phyloP scores from a whole-genome alignment of 1,139 yeast species.

The Kodamaea ohmeri region DNA sequence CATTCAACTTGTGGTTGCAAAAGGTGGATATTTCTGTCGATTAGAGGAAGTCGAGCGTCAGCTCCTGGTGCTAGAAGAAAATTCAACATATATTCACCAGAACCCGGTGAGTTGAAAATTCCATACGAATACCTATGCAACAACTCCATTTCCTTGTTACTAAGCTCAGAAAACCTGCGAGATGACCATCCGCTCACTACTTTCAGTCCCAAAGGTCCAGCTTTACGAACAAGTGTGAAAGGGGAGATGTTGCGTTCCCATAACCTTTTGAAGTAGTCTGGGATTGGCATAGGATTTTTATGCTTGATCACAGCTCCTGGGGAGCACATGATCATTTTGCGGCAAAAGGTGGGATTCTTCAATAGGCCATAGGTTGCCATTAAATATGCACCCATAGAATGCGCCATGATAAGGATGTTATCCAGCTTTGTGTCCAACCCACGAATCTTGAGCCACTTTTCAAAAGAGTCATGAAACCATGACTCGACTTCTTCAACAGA shows the following conservation, averaged over 20 bases:
- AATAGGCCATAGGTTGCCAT: conserved; percentile 48
- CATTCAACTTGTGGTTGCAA: conserved; percentile 55
- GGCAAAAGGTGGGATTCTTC: conserved; percentile 41
- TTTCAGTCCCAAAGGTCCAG: conserved; percentile 67
- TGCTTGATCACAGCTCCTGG: conserved; percentile 64
- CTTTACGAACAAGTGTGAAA: conserved; percentile 58
- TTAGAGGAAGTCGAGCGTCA: conserved; percentile 61
- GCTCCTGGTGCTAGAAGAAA: conserved; percentile 74
- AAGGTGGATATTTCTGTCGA: conserved; percentile 46
- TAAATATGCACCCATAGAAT: conserved; percentile 64
- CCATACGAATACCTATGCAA: conserved; percentile 68
- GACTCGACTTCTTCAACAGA: conserved; percentile 36
- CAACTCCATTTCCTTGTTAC: conserved; percentile 33
- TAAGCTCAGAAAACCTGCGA: conserved; percentile 57
- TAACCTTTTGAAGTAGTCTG: conserved; percentile 59
- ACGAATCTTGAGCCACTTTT: conserved; percentile 43
- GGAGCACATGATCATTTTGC: conserved; percentile 49
- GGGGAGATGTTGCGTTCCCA: conserved; percentile 78
- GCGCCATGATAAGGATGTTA: conserved; percentile 49
- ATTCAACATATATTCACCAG: conserved; percentile 74
- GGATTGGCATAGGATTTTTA: conserved; percentile 45
- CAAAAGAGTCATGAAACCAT: conserved; percentile 53
- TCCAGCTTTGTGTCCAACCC: conserved; percentile 21
- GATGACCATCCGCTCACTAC: conserved; percentile 78
- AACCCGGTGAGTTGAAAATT: conserved; percentile 67